These are phyloP conservation scores for Pneumocystis murina DNA, from an alignment of 1,139 yeast genomes.

Conservation along the genomic window DNA sequence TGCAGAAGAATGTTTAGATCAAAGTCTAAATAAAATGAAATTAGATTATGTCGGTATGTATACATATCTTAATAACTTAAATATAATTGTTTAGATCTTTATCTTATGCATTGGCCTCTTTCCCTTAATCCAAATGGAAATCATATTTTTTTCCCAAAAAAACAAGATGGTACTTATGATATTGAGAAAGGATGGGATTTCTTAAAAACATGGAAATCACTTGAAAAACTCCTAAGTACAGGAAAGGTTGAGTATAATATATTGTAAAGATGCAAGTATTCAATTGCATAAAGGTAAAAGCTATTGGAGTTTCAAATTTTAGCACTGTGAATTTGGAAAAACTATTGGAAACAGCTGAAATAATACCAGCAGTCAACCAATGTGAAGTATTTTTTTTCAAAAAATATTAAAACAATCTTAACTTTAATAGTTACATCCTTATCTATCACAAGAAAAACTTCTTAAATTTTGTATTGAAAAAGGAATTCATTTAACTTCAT, in stretches of 20 bases:
- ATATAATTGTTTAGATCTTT: constrained; percentile 36
- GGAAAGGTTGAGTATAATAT: constrained; percentile 35
- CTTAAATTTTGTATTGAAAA: constrained; percentile 11
- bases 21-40: constrained; percentile 49
- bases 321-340: constrained; percentile 62
- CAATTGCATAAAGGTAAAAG: constrained; percentile 19
- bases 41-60: constrained; percentile 44
- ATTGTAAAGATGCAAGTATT: not conserved
- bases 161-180: constrained; percentile 27
- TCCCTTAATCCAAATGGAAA: constrained; percentile 33
- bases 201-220: constrained; percentile 51
- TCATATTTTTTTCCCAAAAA: constrained; percentile 29
- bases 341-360: constrained; percentile 51
- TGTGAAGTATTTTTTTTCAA: constrained; percentile 40
- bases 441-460: constrained; percentile 13
- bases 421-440: constrained; percentile 13
- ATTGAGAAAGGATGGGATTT: constrained; percentile 20
- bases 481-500: constrained; percentile 15
- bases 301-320: constrained; percentile 76
- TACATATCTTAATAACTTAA: not conserved
- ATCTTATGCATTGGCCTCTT: constrained; percentile 80
- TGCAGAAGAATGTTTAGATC: constrained; percentile 44
- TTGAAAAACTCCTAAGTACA: constrained; percentile 44
- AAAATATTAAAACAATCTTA: not conserved
- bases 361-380: constrained; percentile 69